Conservation (phyloP, 106 monocot genomes). For the Dioscorea zingiberensis region DNA sequence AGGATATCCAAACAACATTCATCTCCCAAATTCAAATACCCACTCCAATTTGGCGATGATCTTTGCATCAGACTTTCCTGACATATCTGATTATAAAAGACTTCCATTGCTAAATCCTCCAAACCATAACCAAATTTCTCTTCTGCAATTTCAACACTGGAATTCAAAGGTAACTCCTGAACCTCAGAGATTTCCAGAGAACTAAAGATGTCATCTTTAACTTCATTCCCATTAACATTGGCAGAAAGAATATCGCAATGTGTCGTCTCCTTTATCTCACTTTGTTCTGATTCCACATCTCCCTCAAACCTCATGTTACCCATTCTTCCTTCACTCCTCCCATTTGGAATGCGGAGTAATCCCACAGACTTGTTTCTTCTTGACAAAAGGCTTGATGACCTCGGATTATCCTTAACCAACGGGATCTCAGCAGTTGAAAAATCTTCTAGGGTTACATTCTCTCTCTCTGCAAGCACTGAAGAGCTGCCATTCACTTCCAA, state of each 20-base stretch:
- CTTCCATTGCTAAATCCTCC: too few relatives aligned
- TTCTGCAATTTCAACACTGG: too few relatives aligned
- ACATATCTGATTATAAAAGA: too few relatives aligned
- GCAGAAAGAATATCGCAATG: conserved; percentile 10
- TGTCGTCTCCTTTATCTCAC: conserved; percentile 9
- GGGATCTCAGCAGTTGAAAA: conserved; percentile 4
- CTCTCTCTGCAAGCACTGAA: neutral
- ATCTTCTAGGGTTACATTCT: neutral
- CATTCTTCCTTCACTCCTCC: conserved; percentile 18
- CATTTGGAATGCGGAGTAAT: conserved; percentile 28
- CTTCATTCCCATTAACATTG: conserved; percentile 1
- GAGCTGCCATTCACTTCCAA: conserved; percentile 1
- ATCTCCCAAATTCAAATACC: too few relatives aligned
- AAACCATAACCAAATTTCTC: too few relatives aligned
- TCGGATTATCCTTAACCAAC: neutral
- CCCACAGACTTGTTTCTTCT: conserved; percentile 46
- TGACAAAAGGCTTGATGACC: conserved; percentile 37
- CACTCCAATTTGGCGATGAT: too few relatives aligned
- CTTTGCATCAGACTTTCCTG: too few relatives aligned
- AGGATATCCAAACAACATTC: too few relatives aligned
- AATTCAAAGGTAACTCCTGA: too few relatives aligned
- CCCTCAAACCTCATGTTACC: neutral
- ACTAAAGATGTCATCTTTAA: too few relatives aligned
- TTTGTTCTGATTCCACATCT: neutral
- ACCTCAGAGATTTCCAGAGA: too few relatives aligned